A percentile compares a stretch with the other conserved stretches of the same genome.
phyloP scores from a whole-genome alignment of 441 rosid species.

The Macaranga tanarius region DNA sequence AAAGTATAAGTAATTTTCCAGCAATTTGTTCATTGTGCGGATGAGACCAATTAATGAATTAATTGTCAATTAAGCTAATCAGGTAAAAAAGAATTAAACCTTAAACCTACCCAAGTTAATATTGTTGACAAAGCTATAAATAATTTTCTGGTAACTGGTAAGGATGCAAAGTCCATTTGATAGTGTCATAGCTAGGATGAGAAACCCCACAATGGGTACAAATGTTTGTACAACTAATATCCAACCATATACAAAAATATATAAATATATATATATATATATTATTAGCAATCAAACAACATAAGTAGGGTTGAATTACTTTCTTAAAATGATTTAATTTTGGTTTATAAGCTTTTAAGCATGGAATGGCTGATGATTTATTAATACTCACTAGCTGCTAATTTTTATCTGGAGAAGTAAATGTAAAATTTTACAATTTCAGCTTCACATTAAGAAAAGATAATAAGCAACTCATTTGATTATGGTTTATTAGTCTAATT shows the following conservation, averaged over 20 bases:
- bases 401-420: too few species aligned
- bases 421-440: too few species aligned
- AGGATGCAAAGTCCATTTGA: conserved; percentile 6
- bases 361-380: too few species aligned
- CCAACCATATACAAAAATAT: conserved; percentile 26
- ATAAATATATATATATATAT: neutral
- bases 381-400: too few species aligned
- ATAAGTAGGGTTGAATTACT: neutral
- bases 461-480: too few species aligned
- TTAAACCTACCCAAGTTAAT: neutral
- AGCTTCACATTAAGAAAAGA: too few species aligned
- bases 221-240: conserved; percentile 26
- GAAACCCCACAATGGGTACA: conserved; percentile 15
- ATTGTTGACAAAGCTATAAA: neutral
- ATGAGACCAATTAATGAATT: neutral
- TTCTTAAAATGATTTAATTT: too few species aligned
- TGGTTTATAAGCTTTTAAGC: too few species aligned
- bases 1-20: neutral
- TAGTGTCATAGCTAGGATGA: neutral
- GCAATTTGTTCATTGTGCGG: neutral
- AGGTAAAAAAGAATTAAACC: neutral
- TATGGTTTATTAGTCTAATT: too few species aligned
- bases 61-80: neutral
- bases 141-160: neutral
- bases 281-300: neutral